Base-by-base conservation (phyloP, 805 yeast species). In the Candida tallmaniae region DNA sequence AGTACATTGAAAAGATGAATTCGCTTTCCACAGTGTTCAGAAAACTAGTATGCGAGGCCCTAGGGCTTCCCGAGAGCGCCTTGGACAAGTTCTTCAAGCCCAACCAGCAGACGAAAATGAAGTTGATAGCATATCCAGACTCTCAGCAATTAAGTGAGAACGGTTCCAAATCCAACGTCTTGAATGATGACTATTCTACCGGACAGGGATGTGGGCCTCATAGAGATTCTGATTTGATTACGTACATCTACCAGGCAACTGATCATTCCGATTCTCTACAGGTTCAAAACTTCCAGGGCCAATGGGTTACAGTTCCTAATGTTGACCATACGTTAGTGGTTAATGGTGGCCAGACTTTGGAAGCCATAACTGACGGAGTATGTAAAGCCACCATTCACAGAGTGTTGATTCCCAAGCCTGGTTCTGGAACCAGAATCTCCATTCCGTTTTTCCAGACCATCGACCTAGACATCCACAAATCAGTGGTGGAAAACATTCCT, bases 131-230 rank as follows among this genome's bases (percentile, higher is more conserved):
- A 18, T 78, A 78, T 45, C 83, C 83, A 3, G 78, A 73, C 33
- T 47, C 51, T 1, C 29, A 40, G 0, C 53, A 55, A 29, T 49
- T 63, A 29, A 18, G 34, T 2, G 21, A 25, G 13, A 39, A 29
- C n/a, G 41, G 45, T 3, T 48, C 60, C 20, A 35, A 33, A 12
- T 39, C 45, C 7, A 46, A 40, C 6, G 60, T 58, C 1, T 38
- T 56, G 18, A 41, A 55, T 12, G 65, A 60, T 34, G 46, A 54
- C 14, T 54, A 57, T 10, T 43, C 52, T 6, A 47, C 58, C 4
- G 48, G 42, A 16, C 80, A 74, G 45, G 83, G 82, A 0, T 73
- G 69, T 12, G 83, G 84, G 1, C 80, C 83, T 3, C 87, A 80
- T 47, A 68, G 83, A 38, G 88, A 81, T 46, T 73, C 79, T 3